Conservation (phyloP, 306 rosid species). For the Dryas octopetala region DNA sequence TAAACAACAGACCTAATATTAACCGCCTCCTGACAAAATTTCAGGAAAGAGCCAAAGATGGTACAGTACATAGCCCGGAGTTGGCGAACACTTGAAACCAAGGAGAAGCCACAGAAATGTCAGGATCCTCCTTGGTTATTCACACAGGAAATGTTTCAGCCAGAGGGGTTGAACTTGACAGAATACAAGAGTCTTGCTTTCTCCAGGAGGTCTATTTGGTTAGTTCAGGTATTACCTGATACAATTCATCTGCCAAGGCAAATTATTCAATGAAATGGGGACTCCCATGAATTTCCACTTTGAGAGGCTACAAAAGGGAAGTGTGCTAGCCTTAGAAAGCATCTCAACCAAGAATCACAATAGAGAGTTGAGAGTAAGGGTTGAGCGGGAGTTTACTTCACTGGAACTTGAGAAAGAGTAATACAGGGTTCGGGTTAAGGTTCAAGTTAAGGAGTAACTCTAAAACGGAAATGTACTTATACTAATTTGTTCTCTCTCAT, state of each 20-base stretch:
- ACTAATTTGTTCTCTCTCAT: not conserved
- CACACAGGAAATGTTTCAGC: not conserved
- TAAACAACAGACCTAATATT: not conserved
- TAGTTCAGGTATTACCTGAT: not conserved
- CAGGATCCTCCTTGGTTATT: not conserved
- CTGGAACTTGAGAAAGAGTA: not conserved
- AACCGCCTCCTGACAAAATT: not conserved
- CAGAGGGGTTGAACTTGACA: not conserved
- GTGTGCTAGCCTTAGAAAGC: not conserved
- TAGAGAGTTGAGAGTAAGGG: not conserved
- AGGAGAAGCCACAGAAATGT: not conserved
- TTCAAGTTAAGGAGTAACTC: not conserved
- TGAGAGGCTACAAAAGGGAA: not conserved
- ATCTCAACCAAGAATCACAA: not conserved
- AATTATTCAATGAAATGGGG: too few relatives aligned
- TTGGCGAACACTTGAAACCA: not conserved
- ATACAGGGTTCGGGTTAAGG: not conserved
- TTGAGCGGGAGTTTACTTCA: not conserved
- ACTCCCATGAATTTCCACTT: not conserved
- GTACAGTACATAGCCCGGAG: not conserved
- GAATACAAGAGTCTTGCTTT: not conserved
- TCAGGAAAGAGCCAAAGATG: not conserved
- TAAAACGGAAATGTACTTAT: not conserved
- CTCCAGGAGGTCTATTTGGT: not conserved
- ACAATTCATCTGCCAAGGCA: not conserved